These are phyloP conservation scores for Verticillium klebahnii DNA, from an alignment of 2,329 filamentous ascomycete genomes.

Conservation along the genomic window DNA sequence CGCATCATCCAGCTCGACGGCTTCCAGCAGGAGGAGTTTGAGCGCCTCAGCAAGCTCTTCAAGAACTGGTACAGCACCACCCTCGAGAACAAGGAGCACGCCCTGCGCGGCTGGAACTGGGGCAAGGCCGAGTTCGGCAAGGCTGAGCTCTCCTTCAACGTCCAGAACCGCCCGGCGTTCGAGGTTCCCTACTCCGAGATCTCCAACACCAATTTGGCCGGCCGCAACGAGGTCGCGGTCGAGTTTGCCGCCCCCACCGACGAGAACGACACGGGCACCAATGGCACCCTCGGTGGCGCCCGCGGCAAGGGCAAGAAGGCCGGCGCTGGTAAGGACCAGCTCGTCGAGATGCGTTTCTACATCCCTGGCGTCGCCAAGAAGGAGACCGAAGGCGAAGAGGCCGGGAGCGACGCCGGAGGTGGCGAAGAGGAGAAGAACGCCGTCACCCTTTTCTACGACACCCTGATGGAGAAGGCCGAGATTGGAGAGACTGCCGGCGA, in stretches of 20 bases:
- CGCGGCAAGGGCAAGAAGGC: constrained; percentile 80
- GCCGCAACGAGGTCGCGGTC: constrained; percentile 95
- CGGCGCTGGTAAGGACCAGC: constrained; percentile 81
- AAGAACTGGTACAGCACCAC: constrained; percentile 97
- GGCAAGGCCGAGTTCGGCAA: constrained; percentile 97
- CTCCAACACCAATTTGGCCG: constrained; percentile 93
- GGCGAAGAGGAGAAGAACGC: constrained; percentile 87
- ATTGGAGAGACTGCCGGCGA: constrained; percentile 99
- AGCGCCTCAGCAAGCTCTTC: constrained; percentile 86
- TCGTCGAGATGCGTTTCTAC: constrained; percentile 99
- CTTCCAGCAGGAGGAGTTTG: constrained; percentile 90
- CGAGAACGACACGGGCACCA: constrained; percentile 66
- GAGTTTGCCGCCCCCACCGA: constrained; percentile 80
- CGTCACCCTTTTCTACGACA: constrained; percentile 96
- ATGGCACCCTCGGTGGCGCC: constrained; percentile 69
- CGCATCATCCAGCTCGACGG: constrained; percentile 92
- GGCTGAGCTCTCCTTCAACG: constrained; percentile 91
- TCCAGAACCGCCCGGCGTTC: constrained; percentile 93
- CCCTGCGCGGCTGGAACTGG: constrained; percentile 97
- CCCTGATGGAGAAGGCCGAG: constrained; percentile 95
- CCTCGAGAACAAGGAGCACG: constrained; percentile 89
- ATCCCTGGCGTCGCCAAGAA: constrained; percentile 86
- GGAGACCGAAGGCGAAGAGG: constrained; percentile 68
- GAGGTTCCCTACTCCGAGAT: constrained; percentile 97
- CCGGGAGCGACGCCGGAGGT: constrained; percentile 52